These are phyloP conservation scores for Cutaneotrichosporon dermatis DNA, from an alignment of 1,284 basidiomycete genomes.

Conservation along the genomic window DNA sequence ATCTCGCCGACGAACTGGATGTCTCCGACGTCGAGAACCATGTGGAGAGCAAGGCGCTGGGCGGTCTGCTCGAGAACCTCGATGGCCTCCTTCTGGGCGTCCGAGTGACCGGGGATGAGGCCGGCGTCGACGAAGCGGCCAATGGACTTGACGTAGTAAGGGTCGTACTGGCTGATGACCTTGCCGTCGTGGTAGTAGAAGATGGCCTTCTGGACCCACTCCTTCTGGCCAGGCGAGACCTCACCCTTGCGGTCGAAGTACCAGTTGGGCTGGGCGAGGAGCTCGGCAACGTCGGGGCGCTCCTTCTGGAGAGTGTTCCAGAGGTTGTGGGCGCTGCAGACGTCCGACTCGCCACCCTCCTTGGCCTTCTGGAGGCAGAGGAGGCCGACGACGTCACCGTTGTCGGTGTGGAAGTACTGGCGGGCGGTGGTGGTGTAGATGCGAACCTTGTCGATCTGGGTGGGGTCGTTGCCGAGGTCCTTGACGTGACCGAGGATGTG, in stretches of 20 bases:
- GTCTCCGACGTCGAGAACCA: conserved; percentile 51
- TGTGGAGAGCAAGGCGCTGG: conserved; percentile 46
- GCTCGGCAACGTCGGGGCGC: conserved; percentile 49
- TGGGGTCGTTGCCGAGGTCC: conserved; percentile 50
- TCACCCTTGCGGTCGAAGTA: conserved; percentile 49
- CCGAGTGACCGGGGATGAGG: conserved; percentile 43
- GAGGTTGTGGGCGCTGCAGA: conserved; percentile 49
- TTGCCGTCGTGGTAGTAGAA: conserved; percentile 25
- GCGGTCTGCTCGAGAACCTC: conserved; percentile 50
- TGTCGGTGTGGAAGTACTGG: conserved; percentile 49
- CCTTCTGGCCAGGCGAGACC: conserved; percentile 38
- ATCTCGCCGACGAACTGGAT: conserved; percentile 43
- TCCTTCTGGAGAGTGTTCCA: conserved; percentile 50
- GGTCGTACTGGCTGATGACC: conserved; percentile 36
- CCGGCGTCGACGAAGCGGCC: conserved; percentile 40
- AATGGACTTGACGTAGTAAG: conserved; percentile 39
- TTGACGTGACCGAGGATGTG: conserved; percentile 52
- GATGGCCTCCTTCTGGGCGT: conserved; percentile 47
- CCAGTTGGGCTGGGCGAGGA: conserved; percentile 44
- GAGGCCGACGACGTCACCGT: conserved; percentile 47
- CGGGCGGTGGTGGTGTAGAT: conserved; percentile 50
- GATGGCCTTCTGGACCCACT: conserved; percentile 30
- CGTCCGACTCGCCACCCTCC: conserved; percentile 53
- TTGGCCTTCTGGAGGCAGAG: conserved; percentile 50
- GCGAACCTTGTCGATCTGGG: conserved; percentile 50